Evolutionary conservation across 768 basidiomycete species (phyloP), one percentile per base, ranked within the genome.

Genomic region (Amyloporia xantha): DNA sequence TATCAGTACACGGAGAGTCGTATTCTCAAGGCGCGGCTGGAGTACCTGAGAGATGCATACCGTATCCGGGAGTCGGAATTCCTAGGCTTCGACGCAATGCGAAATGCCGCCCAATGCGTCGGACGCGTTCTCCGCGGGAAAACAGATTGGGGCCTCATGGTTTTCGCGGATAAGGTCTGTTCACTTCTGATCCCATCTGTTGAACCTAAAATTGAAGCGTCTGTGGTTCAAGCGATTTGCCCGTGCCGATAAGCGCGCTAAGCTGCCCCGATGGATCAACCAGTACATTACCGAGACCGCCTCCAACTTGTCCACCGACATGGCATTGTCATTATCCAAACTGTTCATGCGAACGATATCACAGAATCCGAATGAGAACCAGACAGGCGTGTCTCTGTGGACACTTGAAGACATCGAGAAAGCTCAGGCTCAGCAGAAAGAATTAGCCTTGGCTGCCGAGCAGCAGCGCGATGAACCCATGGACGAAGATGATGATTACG

Each of bases 131-230:
- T 99, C 65, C 83, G 96, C 44, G 96, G 96, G 55, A 99, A 99
- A 73, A 98, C 96, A 3, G 96, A 99, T 68, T 99, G 96, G 91
- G 96, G 96, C 27, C 68, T 99, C 59, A 99, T 99, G 96, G 83
- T 98, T 10, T 99, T 99, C 64, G 96, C 96, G 0, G 96, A 99
- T 68, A 96, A 95, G 81, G 96, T 93, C 41, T 37, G 17, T 25
- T 27, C 36, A 35, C 2, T 44, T 49, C 36, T 43, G 3, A 11
- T 28, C 17, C 24, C 30, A 25, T 35, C 33, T 11, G 28, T 24
- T 11, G 38, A 19, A 13, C 41, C 47, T 25, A 44, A n/a, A 49
- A 26, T 46, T 41, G 21, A 41, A 43, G 50, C 30, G 3, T 36
- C 21, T 20, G 17, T 5, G n/a, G 15, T 48, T 9, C 59, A 95